A percentile compares a stretch with the other conserved stretches of the same genome.
Evolutionary conservation across 371 early-diverging fungal genomes (phyloP).

Genomic region (Blyttiomyces sp.): DNA sequence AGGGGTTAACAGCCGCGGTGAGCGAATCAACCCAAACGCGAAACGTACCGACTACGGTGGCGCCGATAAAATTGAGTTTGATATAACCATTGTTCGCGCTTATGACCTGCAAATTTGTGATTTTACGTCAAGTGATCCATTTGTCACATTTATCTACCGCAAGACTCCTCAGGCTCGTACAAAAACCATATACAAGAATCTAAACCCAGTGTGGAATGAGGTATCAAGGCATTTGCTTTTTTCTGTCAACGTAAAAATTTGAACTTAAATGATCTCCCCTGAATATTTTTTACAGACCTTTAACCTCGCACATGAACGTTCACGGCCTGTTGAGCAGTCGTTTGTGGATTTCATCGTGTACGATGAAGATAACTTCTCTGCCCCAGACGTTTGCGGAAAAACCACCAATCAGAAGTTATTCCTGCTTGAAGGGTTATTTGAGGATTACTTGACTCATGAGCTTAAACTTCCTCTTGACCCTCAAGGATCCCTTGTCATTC

Average conservation of each 20-base stretch:
- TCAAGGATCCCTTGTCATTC: constrained; percentile 30
- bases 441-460: constrained; percentile 35
- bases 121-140: constrained; percentile 65
- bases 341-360: constrained; percentile 31
- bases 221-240: neutral
- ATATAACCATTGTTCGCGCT: constrained; percentile 30
- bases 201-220: constrained; percentile 87
- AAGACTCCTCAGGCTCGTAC: constrained; percentile 37
- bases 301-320: no score
- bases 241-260: neutral
- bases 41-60: constrained; percentile 7
- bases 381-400: constrained; percentile 26
- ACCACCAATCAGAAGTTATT: constrained; percentile 6
- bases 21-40: constrained; percentile 21
- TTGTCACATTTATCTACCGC: constrained; percentile 52
- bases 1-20: constrained; percentile 4
- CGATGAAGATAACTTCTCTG: constrained; percentile 29
- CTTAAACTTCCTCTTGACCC: constrained; percentile 27
- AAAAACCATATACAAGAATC: constrained; percentile 62
- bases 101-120: constrained; percentile 28
- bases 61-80: neutral
- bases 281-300: constrained; percentile 43
- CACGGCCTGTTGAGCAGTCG: constrained; percentile 1
- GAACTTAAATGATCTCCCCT: neutral
- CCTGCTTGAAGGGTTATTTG: constrained; percentile 21